Conservation (phyloP, 805 yeast species). For the Candida fluviatilis region DNA sequence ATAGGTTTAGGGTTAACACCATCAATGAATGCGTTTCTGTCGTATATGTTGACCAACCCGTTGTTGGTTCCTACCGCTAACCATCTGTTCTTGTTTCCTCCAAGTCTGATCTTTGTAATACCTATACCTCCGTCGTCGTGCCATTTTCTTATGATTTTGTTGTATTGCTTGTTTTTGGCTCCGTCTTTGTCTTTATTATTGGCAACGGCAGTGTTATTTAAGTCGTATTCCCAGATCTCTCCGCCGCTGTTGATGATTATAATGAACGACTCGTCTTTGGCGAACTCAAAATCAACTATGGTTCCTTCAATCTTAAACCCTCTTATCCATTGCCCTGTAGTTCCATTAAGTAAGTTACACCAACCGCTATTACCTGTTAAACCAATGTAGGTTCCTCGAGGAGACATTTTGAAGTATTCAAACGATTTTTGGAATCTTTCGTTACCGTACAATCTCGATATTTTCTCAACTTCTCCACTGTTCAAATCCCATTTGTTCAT, state of each 20-base stretch:
- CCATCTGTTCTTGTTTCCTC: constrained; percentile 71
- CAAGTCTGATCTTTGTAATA: constrained; percentile 69
- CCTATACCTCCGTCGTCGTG: constrained; percentile 83
- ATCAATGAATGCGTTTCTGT: constrained; percentile 36
- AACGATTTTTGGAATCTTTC: constrained; percentile 79
- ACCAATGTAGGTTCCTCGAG: constrained; percentile 68
- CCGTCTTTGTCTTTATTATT: constrained; percentile 4
- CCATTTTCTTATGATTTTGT: constrained; percentile 66
- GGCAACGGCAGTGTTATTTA: constrained; percentile 10
- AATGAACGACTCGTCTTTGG: constrained; percentile 38
- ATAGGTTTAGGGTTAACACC: constrained; percentile 42
- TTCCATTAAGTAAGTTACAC: constrained; percentile 74
- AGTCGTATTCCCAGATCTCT: constrained; percentile 80
- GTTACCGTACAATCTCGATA: constrained; percentile 88
- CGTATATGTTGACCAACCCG: constrained; percentile 89
- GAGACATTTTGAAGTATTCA: constrained; percentile 79
- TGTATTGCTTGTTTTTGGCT: constrained; percentile 12
- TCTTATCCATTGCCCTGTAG: constrained; percentile 79
- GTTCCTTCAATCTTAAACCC: constrained; percentile 90
- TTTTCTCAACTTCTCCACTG: constrained; percentile 72
- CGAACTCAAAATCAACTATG: constrained; percentile 75
- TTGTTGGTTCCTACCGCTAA: constrained; percentile 83
- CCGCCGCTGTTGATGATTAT: constrained; percentile 72
- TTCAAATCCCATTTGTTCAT: constrained; percentile 88
- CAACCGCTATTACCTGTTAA: constrained; percentile 86